Conservation (phyloP, 2,329 filamentous ascomycete species). For the Pseudogymnoascus verrucosus region DNA sequence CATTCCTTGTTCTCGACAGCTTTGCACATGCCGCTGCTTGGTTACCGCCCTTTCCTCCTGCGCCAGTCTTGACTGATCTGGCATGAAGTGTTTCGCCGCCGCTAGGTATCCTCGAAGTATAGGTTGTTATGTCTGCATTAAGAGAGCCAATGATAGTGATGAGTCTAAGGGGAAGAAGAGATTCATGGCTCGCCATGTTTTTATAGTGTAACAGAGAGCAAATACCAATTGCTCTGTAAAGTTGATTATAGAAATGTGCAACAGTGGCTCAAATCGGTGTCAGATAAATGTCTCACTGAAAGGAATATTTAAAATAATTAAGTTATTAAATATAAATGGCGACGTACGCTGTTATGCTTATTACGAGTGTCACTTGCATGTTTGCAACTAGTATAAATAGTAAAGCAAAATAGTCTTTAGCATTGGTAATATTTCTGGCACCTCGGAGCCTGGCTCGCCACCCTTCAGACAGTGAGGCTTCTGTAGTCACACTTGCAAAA, state of each 20-base stretch:
- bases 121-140: slow-evolving; percentile 13
- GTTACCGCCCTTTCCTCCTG: slow-evolving; percentile 14
- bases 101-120: slow-evolving; percentile 11
- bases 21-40: slow-evolving; percentile 14
- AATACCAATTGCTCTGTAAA: neutral
- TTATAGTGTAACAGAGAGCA: neutral
- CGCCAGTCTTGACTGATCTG: slow-evolving; percentile 9
- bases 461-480: neutral
- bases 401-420: neutral
- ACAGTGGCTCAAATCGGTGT: neutral
- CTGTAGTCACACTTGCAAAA: neutral
- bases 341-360: neutral
- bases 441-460: neutral
- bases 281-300: neutral
- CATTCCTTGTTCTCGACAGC: slow-evolving; percentile 10
- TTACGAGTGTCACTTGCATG: neutral
- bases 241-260: neutral
- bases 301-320: neutral
- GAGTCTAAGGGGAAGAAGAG: slow-evolving; percentile 9
- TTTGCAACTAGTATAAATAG: neutral
- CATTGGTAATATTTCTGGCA: neutral
- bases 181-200: neutral
- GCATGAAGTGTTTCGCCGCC: slow-evolving; percentile 13
- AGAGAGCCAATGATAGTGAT: slow-evolving; percentile 13
- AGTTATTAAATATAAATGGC: neutral